Evolutionary conservation across 2,329 filamentous ascomycete genomes (phyloP).

Genomic region (Graphiopsis chlorocephala): DNA sequence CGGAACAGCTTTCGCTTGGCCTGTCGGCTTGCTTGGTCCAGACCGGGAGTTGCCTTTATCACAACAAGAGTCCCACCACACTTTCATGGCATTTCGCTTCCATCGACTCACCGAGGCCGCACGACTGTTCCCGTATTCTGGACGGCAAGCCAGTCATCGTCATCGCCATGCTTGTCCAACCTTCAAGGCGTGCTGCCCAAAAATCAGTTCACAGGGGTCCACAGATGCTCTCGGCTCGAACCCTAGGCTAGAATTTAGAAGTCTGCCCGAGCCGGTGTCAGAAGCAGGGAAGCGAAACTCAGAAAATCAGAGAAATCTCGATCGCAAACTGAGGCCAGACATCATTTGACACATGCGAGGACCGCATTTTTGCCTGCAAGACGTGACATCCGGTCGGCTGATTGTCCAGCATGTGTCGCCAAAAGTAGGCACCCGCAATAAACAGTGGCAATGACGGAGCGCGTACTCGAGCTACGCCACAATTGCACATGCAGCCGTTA

Average conservation of each 20-base stretch:
- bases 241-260: not conserved
- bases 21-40: not conserved
- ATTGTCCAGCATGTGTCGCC: not conserved
- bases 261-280: not conserved
- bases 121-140: not conserved
- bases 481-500: no score
- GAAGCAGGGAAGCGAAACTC: not conserved
- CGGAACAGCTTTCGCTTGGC: conserved; percentile 1
- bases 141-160: not conserved
- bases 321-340: no score
- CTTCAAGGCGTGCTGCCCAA: not conserved
- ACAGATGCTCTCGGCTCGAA: not conserved
- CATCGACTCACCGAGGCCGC: not conserved
- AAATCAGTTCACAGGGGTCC: not conserved
- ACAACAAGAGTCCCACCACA: not conserved
- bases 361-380: not conserved
- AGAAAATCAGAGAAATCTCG: not conserved
- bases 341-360: not conserved
- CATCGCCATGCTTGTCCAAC: not conserved
- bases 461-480: not conserved
- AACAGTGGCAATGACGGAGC: not conserved
- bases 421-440: not conserved
- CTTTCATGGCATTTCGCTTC: not conserved
- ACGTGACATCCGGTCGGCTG: not conserved
- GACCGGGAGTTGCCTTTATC: not conserved